phyloP scores from a whole-genome alignment of 352 stramenopile species.

The Phytophthora ramorum region DNA sequence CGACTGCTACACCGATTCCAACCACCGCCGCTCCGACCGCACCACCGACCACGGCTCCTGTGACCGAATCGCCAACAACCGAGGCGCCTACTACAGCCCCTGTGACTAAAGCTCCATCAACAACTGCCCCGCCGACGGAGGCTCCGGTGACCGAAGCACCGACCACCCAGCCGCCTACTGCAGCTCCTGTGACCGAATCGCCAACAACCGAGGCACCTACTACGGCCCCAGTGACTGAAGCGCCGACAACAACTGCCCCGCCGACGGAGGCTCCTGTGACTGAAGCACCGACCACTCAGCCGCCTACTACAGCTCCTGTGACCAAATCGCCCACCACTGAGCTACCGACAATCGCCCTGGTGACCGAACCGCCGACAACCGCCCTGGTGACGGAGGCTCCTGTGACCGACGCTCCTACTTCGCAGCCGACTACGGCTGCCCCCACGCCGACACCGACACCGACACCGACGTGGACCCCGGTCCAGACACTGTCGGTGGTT shows the following conservation, averaged over 20 bases:
- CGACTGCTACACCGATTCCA: not conserved
- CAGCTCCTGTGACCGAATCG: not conserved
- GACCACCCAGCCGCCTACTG: slow-evolving; percentile 2
- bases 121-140: slow-evolving; percentile 1
- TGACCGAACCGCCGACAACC: not conserved
- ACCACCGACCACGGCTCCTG: not conserved
- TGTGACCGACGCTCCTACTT: not conserved
- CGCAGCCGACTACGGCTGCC: not conserved
- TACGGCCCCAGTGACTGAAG: not conserved
- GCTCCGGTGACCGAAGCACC: slow-evolving; percentile 6
- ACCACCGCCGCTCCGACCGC: not conserved
- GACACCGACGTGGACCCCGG: slow-evolving; percentile 3
- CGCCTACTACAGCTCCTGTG: not conserved
- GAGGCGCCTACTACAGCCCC: slow-evolving; percentile 2
- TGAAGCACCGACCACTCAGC: not conserved
- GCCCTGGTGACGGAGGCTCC: not conserved
- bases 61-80: not conserved
- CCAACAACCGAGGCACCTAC: slow-evolving; percentile 1
- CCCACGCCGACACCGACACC: slow-evolving; percentile 3
- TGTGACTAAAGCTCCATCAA: not conserved
- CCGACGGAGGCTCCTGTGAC: not conserved
- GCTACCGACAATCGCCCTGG: not conserved
- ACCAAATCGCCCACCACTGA: slow-evolving; percentile 8
- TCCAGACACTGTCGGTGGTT: slow-evolving; percentile 1
- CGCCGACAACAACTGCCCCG: not conserved